Evolutionary conservation across 2,329 filamentous ascomycete species (phyloP), one percentile per base, ranked within the genome.

Genomic region (Pseudogymnoascus sp.): DNA sequence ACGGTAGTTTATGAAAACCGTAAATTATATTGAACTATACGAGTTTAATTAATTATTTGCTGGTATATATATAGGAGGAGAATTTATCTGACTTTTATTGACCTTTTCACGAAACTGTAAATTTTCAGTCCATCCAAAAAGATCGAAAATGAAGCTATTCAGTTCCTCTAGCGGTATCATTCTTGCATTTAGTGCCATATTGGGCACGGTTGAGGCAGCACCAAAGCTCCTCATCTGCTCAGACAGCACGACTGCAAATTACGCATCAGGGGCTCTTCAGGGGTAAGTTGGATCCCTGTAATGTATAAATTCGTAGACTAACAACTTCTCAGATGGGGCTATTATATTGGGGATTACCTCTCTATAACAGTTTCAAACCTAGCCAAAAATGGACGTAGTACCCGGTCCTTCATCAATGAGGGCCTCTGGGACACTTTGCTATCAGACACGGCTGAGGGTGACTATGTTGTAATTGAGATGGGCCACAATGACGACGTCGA

Each of bases 401-500:
- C 47, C 5, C 47, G 47, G 3, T 54, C 47, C 3, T 54, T 54
- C 28, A 32, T 54, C 9, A 54, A 54, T n/a, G 25, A 54, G 28
- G 47, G 47, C 3, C 47, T 54, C 20, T 61, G 60, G 60, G 43
- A 30, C 4, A 20, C 43, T 2, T 58, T 69, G 3, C 59, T 69
- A 12, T 41, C 60, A 4, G 34, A 57, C 2, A 66, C 64, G 4
- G n/a, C 22, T 6, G 20, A 59, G 18, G 65, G 66, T 3, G 65
- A 68, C 62, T 66, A 63, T 37, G 66, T 69, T 2, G 18, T 69
- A 9, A 67, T 68, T 30, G 67, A 69, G 59, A 68, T 68, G 65
- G 67, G 67, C 57, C 67, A 68, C 60, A 68, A 69, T 58, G 67
- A 69, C 59, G 65, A 67, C 25, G 68, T 62, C 2, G 68, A 68